phyloP scores from a whole-genome alignment of 169 alveolate species.

The Plasmodium yoelii region DNA sequence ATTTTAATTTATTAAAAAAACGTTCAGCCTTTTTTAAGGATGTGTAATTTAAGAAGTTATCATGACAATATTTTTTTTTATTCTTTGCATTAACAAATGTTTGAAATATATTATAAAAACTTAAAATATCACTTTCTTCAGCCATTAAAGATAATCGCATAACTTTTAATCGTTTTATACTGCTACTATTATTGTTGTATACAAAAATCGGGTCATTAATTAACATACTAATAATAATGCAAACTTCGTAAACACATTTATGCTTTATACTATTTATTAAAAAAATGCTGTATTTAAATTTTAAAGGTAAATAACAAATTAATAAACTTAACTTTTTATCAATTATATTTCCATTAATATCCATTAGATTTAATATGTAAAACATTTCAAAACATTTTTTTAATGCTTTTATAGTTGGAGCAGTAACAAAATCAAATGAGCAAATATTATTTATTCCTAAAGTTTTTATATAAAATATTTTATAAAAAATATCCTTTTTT shows the following conservation, averaged over 20 bases:
- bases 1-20: slow-evolving; percentile 49
- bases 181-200: slow-evolving; percentile 18
- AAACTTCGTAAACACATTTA: slow-evolving; percentile 65
- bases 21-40: slow-evolving; percentile 46
- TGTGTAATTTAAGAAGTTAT: slow-evolving; percentile 48
- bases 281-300: slow-evolving; percentile 64
- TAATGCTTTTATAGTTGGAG: slow-evolving; percentile 48
- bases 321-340: slow-evolving; percentile 72
- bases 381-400: slow-evolving; percentile 67
- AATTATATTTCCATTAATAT: slow-evolving; percentile 71
- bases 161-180: slow-evolving; percentile 21
- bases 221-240: slow-evolving; percentile 58
- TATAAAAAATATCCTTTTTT: slow-evolving; percentile 68
- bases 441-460: slow-evolving; percentile 71
- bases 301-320: slow-evolving; percentile 72
- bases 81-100: slow-evolving; percentile 43
- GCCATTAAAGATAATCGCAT: slow-evolving; percentile 72
- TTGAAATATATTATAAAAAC: slow-evolving; percentile 75
- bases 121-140: slow-evolving; percentile 70
- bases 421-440: slow-evolving; percentile 72
- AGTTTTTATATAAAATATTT: slow-evolving; percentile 53
- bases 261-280: slow-evolving; percentile 67
- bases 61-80: slow-evolving; percentile 61
- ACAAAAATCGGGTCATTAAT: slow-evolving; percentile 68
- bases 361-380: slow-evolving; percentile 66